Base-by-base conservation (phyloP, 306 rosid species). In the Prinsepia uniflora region DNA sequence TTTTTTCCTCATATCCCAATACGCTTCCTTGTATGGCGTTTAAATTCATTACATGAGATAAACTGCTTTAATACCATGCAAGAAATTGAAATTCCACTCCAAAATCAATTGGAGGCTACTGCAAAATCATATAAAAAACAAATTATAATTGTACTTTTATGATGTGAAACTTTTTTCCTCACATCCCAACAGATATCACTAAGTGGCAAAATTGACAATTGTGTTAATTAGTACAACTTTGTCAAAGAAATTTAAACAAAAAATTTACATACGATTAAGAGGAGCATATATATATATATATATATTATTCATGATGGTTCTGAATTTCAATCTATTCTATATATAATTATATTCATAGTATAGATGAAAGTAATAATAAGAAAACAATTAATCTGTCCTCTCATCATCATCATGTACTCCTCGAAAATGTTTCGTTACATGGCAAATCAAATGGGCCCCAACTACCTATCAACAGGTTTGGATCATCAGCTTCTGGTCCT, bases 371-470 rank as follows among this genome's bases (percentile, higher is more conserved):
- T 65, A 73, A 73, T 70, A 75, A 12, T 80, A 74, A 65, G 47
- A 67, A 70, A 78, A 69, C 5, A 72, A 79, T 72, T 54, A 54
- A 10, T 24, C 68, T 52, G 4, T 22, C 54, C 36, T 68, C 60
- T 41, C 57, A 46, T 74, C 74, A 62, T 79, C 74, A 62, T 79
- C 80, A 63, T 41, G 85, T 20, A 13, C 3, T 82, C 66, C 71
- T 70, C 10, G 91, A 76, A 72, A 84, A 89, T 72, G 85, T 76
- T 81, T 78, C 81, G 72, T 83, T 84, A 55, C 56, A 86, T 72
- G 88, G 84, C 69, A 85, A 85, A 76, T 88, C 91, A 63, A 90
- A 88, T 36, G 88, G 88, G 58, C 79, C 77, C 98, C 98, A 90
- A 88, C 82, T 78, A 78, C 82, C 86, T 14, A 79, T 71, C 43